These are phyloP conservation scores for Rhizoclosmatium hyalinum DNA, from an alignment of 371 early-diverging fungal genomes.

Conservation along the genomic window DNA sequence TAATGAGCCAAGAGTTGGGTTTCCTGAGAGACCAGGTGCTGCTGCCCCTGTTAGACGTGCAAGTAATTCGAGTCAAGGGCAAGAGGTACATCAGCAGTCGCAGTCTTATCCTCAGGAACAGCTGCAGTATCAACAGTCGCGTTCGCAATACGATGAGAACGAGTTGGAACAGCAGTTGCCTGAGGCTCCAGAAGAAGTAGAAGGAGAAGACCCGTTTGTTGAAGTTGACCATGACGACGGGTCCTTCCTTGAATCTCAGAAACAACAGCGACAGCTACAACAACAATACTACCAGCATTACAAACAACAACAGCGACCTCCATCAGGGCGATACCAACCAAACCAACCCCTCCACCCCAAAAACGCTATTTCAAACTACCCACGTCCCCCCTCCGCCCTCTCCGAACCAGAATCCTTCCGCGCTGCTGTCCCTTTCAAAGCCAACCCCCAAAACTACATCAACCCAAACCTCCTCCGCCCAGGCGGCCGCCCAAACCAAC, in stretches of 20 bases:
- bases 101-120: no score
- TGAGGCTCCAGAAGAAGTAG: no score
- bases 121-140: no score
- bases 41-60: no score
- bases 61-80: no score
- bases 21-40: no score
- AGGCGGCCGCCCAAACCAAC: not conserved
- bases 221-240: no score
- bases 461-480: not conserved
- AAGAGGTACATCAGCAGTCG: no score
- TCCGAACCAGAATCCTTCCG: not conserved
- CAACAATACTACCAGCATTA: not conserved
- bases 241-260: not conserved
- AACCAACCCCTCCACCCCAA: not conserved
- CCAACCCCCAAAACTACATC: not conserved
- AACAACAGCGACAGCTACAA: not conserved
- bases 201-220: no score
- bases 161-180: no score
- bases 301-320: not conserved
- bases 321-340: not conserved
- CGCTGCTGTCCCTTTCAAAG: not conserved
- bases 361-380: not conserved
- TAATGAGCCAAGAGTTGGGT: no score
- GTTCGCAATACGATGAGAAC: no score
- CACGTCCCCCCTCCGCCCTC: not conserved